Percentiles rank a stretch among this genome's conserved stretches.
phyloP scores from a whole-genome alignment of 2,329 filamentous ascomycete genomes.

The Pestalotiopsis sp. region DNA sequence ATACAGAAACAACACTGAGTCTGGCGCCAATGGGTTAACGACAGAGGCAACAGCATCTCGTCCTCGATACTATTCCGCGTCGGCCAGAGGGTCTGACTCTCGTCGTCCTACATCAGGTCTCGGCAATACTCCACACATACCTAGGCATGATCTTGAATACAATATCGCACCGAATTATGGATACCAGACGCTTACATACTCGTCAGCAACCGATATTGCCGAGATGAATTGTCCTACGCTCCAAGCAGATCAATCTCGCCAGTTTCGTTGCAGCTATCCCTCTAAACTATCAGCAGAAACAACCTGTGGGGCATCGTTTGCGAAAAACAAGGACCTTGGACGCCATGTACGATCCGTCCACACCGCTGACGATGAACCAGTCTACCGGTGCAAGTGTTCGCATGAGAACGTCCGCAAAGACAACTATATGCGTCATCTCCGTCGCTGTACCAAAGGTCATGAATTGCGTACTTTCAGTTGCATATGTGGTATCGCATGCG shows the following conservation, averaged over 20 bases:
- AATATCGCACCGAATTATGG: too few species aligned
- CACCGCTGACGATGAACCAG: not conserved
- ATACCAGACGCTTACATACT: too few species aligned
- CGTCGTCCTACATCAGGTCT: too few species aligned
- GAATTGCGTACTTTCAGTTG: not conserved
- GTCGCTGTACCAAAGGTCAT: not conserved
- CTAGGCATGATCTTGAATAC: too few species aligned
- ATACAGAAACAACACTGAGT: too few species aligned
- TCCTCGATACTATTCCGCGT: too few species aligned
- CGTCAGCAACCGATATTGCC: too few species aligned
- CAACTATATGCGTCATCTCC: not conserved
- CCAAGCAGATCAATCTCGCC: too few species aligned
- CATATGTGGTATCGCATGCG: not conserved
- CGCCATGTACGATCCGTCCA: not conserved
- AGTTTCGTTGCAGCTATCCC: not conserved
- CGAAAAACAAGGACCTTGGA: not conserved
- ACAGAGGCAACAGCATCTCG: too few species aligned
- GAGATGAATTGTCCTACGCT: not conserved
- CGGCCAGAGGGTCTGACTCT: too few species aligned
- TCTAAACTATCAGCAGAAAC: not conserved
- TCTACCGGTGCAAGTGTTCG: not conserved
- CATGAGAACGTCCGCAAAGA: not conserved
- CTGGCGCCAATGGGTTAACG: too few species aligned
- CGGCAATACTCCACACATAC: too few species aligned
- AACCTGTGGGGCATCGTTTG: not conserved